A percentile compares a stretch with the other conserved stretches of the same genome.
Evolutionary conservation across 495 filamentous ascomycete species (phyloP).

Genomic region (Aspergillus mulundensis): DNA sequence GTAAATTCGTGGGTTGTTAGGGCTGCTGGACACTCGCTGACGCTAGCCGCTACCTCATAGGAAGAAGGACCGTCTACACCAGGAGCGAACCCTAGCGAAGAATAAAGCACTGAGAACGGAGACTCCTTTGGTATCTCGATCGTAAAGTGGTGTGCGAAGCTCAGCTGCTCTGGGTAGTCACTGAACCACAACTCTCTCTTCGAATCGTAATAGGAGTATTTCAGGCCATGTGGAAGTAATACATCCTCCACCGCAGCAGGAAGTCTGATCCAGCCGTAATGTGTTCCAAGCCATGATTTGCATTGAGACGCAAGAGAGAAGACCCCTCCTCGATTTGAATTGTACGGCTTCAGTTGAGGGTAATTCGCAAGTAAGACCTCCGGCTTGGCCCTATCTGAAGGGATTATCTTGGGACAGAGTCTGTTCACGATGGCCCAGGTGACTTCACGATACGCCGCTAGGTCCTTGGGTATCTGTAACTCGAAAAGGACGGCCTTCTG

Average conservation of each 20-base stretch:
- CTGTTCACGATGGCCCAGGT: constrained; percentile 43
- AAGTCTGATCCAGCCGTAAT: constrained; percentile 29
- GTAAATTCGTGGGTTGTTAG: constrained; percentile 50
- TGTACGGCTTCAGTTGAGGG: constrained; percentile 19
- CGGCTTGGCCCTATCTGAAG: neutral
- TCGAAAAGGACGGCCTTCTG: constrained; percentile 54
- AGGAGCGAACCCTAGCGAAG: constrained; percentile 12
- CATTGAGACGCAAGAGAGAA: constrained; percentile 36
- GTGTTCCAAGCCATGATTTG: constrained; percentile 42
- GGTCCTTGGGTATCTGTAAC: constrained; percentile 38
- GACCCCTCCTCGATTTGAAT: constrained; percentile 19
- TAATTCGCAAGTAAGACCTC: constrained; percentile 22
- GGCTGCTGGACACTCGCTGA: constrained; percentile 35
- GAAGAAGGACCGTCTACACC: constrained; percentile 21
- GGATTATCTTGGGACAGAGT: constrained; percentile 22
- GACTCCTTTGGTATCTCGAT: constrained; percentile 25
- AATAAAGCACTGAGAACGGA: constrained; percentile 21
- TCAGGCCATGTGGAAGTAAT: constrained; percentile 19
- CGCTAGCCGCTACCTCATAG: constrained; percentile 40
- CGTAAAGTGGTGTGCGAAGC: constrained; percentile 35
- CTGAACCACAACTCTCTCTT: constrained; percentile 26
- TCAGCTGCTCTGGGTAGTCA: constrained; percentile 21
- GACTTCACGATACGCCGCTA: constrained; percentile 50
- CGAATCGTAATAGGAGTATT: constrained; percentile 22
- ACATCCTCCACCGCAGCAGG: constrained; percentile 21